These are phyloP conservation scores for Fusarium marasasianum DNA, from an alignment of 2,329 filamentous ascomycete genomes.

Conservation along the genomic window DNA sequence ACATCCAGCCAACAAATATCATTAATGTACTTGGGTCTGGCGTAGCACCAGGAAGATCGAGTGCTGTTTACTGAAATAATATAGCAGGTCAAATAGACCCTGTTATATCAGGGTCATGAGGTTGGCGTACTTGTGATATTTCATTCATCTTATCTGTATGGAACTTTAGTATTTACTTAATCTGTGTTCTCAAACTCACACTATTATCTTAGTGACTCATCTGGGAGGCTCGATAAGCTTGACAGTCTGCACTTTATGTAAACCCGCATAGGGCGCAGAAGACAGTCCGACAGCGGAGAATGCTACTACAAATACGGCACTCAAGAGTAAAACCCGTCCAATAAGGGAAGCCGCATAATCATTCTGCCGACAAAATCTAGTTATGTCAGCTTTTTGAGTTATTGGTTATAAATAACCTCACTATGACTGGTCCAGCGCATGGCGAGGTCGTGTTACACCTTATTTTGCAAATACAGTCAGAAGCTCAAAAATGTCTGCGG, in stretches of 20 bases:
- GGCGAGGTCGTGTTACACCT: fast-evolving
- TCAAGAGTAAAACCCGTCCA: not conserved
- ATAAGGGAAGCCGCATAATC: not conserved
- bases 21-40: no score
- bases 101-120: no score
- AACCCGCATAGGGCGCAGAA: not conserved
- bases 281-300: not conserved
- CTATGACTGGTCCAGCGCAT: not conserved
- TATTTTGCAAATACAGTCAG: not conserved
- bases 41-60: no score
- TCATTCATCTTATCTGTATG: no score
- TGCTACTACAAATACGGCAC: not conserved
- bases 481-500: not conserved
- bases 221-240: not conserved
- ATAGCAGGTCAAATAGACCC: no score
- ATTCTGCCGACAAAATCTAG: not conserved
- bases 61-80: no score
- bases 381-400: not conserved
- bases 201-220: no score
- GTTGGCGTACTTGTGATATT: no score
- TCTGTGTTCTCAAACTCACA: no score
- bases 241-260: not conserved
- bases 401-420: not conserved
- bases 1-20: no score
- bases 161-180: no score